Evolutionary conservation across 441 rosid genomes (phyloP).

Genomic region (Geranium incanum): DNA sequence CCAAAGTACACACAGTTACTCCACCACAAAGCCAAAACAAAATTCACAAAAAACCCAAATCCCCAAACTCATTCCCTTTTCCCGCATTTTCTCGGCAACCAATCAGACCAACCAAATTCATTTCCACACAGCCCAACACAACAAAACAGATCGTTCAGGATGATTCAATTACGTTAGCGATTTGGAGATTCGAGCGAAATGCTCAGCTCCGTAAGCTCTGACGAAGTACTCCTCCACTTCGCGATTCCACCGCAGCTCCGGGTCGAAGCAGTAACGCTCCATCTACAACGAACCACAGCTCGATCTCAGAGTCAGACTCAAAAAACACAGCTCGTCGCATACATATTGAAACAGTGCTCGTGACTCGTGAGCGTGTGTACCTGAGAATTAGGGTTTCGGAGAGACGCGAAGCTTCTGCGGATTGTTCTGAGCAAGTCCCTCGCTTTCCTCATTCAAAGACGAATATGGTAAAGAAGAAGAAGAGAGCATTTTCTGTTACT

Average conservation of each 20-base stretch:
- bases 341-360: not conserved
- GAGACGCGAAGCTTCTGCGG: slow-evolving; percentile 22
- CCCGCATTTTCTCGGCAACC: slow-evolving; percentile 6
- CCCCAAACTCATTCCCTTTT: not conserved
- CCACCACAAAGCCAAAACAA: not conserved
- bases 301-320: not conserved
- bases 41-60: not conserved
- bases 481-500: not conserved
- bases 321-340: not conserved
- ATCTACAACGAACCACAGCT: slow-evolving; percentile 26
- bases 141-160: not conserved
- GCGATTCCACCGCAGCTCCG: slow-evolving; percentile 71
- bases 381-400: slow-evolving; percentile 26
- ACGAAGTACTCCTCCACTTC: slow-evolving; percentile 70
- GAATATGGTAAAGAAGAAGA: not conserved
- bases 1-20: not conserved
- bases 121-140: not conserved
- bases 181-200: slow-evolving; percentile 67
- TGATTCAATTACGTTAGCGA: slow-evolving; percentile 57
- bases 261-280: slow-evolving; percentile 81
- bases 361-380: not conserved
- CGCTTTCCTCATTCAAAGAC: slow-evolving; percentile 51
- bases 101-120: not conserved
- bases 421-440: slow-evolving; percentile 41
- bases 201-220: slow-evolving; percentile 67